Base-by-base conservation (phyloP, 768 basidiomycete genomes). In the Atractiella rhizophila region DNA sequence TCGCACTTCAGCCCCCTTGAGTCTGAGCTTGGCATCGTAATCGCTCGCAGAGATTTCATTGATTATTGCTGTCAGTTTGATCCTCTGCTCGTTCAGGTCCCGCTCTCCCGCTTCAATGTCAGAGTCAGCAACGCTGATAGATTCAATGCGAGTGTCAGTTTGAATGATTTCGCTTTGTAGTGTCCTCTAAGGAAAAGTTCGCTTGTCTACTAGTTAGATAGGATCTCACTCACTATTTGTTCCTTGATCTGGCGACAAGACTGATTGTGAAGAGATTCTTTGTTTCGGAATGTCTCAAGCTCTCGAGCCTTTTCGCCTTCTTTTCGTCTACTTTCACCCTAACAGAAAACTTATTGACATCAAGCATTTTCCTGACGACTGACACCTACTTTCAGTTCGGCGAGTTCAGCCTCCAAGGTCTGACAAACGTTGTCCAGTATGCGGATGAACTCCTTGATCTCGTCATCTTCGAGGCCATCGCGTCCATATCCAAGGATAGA, bases 401-500 rank as follows among this genome's bases (percentile, higher is more conserved):
- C 47, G 13, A 51, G 39, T 37, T 48, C 48, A 3, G 11, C 33
- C 34, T 40, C 37, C 30, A 45, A 43, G 21, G 37, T 41, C 13
- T 37, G 1, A 4, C 44, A 33, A 1, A 79, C 59, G 31, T 67
- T 62, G 16, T 69, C 62, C 21, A 68, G 62, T 47, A 70, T 70
- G 28, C 60, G 57, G 49, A 70, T 69, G 48, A 73, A 81, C 32
- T 74, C 73, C n/a, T 73, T 68, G 35, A 64, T 68, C 54, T 81
- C 69, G 29, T 70, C 68, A 29, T 71, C 66, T 37, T 74, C 74
- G 27, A 85, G 63, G 2, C 74, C 73, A 0, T 71, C 65, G 36
- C 70, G 64, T 39, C 69, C 70, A 54, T 70, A 83, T 0, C 79
- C 81, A 37, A 71, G 70, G 49, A 94, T 73, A 8, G 67, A 64